These are phyloP conservation scores for Silene conica DNA, from an alignment of 148 eudicot species.

Conservation along the genomic window DNA sequence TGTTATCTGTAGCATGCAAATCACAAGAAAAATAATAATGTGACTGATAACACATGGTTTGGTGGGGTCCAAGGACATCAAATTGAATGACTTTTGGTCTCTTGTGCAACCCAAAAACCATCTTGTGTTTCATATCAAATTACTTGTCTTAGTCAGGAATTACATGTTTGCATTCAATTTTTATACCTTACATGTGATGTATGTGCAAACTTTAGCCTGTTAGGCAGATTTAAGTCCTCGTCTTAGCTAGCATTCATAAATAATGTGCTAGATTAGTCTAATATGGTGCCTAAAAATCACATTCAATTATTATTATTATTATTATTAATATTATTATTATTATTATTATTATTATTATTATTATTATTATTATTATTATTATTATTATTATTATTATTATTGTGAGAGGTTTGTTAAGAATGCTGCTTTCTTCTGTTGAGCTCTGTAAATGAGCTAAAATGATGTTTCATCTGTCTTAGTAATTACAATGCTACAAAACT, in stretches of 20 bases:
- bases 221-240: slow-evolving; percentile 18
- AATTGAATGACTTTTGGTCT: slow-evolving; percentile 19
- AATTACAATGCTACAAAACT: too few relatives aligned
- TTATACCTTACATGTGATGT: slow-evolving; percentile 4
- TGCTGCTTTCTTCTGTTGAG: background rate
- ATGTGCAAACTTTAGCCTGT: slow-evolving; percentile 6
- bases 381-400: too few relatives aligned
- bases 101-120: slow-evolving; percentile 12
- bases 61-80: slow-evolving; percentile 20
- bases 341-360: too few relatives aligned
- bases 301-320: too few relatives aligned
- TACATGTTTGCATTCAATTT: slow-evolving; percentile 10
- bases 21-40: slow-evolving; percentile 3
- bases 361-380: too few relatives aligned
- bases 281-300: too few relatives aligned
- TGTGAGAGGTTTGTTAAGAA: background rate
- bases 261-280: background rate
- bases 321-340: too few relatives aligned
- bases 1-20: slow-evolving; percentile 1
- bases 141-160: background rate
- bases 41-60: slow-evolving; percentile 8
- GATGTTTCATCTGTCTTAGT: background rate
- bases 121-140: slow-evolving; percentile 9
- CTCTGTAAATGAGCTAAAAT: background rate
- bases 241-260: slow-evolving; percentile 9